Conservation (phyloP, 148 eudicot genomes). For the Pharnaceum exiguum region DNA sequence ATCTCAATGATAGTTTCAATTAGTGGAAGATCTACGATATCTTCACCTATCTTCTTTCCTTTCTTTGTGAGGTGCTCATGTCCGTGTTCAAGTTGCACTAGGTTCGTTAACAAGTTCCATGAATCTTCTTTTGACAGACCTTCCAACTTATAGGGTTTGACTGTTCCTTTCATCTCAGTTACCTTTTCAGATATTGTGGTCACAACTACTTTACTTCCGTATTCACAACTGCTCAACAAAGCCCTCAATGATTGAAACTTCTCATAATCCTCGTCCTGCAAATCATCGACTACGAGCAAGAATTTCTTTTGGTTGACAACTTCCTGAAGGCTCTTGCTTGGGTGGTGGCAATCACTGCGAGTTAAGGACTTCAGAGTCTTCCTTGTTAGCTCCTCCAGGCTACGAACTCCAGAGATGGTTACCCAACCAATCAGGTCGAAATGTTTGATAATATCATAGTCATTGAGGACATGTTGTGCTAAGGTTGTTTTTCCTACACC, state of each 20-base stretch:
- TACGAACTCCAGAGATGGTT: no score
- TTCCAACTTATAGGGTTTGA: not conserved
- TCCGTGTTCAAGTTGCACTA: not conserved
- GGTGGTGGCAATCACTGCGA: not conserved
- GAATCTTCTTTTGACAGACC: not conserved
- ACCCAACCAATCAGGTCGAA: no score
- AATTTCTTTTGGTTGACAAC: not conserved
- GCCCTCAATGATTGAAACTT: not conserved
- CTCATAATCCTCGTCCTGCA: not conserved
- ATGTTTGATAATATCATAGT: no score
- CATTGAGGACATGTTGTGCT: no score
- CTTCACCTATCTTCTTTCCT: not conserved
- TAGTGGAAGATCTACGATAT: not conserved
- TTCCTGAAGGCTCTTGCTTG: not conserved
- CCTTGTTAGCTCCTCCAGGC: not conserved
- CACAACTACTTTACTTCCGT: constrained; percentile 2
- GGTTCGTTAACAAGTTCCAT: not conserved
- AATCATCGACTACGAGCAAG: constrained; percentile 3
- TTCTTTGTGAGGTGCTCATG: not conserved
- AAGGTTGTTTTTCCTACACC: no score
- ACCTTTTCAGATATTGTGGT: not conserved
- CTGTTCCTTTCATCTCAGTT: not conserved
- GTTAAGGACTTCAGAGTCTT: not conserved
- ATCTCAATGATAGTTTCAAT: no score
- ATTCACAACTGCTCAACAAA: not conserved